These are phyloP conservation scores for Mychonastes homosphaera DNA, from an alignment of 139 green algal genomes.

Conservation along the genomic window DNA sequence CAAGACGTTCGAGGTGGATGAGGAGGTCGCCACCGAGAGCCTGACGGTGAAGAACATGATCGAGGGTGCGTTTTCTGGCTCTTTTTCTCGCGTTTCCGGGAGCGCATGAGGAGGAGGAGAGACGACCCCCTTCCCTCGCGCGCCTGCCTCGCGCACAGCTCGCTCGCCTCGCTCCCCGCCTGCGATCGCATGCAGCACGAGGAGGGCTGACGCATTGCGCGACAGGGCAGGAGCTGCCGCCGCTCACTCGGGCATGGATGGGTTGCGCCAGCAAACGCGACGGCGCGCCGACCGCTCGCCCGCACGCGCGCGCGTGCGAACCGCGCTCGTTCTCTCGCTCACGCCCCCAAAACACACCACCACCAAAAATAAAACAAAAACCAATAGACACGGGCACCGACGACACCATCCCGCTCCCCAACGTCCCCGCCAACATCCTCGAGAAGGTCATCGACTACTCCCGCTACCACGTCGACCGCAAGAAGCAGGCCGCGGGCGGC, in stretches of 20 bases:
- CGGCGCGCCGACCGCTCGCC: too few relatives aligned
- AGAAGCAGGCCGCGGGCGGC: constrained; percentile 52
- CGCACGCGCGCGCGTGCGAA: too few relatives aligned
- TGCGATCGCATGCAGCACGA: too few relatives aligned
- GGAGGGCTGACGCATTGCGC: too few relatives aligned
- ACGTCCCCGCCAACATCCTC: constrained; percentile 67
- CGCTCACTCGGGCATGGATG: too few relatives aligned
- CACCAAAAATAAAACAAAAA: neutral
- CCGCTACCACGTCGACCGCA: constrained; percentile 83
- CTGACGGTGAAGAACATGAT: constrained; percentile 77
- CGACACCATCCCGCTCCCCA: constrained; percentile 68
- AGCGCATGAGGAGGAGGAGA: neutral
- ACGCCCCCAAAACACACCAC: neutral
- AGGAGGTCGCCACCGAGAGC: constrained; percentile 62
- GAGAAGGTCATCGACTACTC: constrained; percentile 92
- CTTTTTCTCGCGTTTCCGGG: neutral
- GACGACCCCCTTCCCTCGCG: neutral
- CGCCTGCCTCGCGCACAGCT: constrained; percentile 4
- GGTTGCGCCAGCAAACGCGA: too few relatives aligned
- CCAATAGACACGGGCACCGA: constrained; percentile 51
- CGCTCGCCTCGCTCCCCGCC: neutral
- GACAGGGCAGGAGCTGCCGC: too few relatives aligned
- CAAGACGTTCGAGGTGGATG: constrained; percentile 56
- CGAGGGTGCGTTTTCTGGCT: constrained; percentile 39
- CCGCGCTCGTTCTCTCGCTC: neutral